Conservation (phyloP, 331 rosid genomes). For the Saraca asoca region DNA sequence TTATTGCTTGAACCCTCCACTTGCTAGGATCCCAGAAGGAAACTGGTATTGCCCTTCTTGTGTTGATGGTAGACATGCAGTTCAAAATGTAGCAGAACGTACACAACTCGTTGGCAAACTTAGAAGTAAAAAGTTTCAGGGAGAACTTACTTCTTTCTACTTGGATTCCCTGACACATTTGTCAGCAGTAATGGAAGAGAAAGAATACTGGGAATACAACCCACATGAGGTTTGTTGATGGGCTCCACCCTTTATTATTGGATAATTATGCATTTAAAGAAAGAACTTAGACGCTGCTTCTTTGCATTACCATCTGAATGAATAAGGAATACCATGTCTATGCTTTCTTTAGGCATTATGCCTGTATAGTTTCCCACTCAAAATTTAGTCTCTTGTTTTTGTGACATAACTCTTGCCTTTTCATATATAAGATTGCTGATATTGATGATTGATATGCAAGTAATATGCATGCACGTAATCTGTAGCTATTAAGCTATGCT, state of each 20-base stretch:
- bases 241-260: neutral
- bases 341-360: neutral
- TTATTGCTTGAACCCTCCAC: conserved; percentile 98
- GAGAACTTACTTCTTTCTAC: conserved; percentile 68
- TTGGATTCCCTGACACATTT: conserved; percentile 71
- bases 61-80: conserved; percentile 55
- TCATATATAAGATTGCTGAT: conserved; percentile 2
- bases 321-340: neutral
- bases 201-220: conserved; percentile 85
- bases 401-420: neutral
- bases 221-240: conserved; percentile 68
- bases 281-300: no score
- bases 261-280: no score
- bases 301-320: conserved; percentile 28
- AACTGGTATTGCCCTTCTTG: conserved; percentile 99
- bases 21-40: conserved; percentile 97
- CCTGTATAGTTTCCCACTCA: conserved; percentile 8
- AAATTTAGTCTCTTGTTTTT: neutral
- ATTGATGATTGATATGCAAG: neutral
- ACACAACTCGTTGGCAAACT: conserved; percentile 45
- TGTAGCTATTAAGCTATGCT: conserved; percentile 27
- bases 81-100: conserved; percentile 51
- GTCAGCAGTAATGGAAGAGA: conserved; percentile 77
- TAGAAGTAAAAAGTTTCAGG: conserved; percentile 60
- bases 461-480: neutral